Conservation (phyloP, 495 filamentous ascomycete species). For the Cercophora newfieldiana region DNA sequence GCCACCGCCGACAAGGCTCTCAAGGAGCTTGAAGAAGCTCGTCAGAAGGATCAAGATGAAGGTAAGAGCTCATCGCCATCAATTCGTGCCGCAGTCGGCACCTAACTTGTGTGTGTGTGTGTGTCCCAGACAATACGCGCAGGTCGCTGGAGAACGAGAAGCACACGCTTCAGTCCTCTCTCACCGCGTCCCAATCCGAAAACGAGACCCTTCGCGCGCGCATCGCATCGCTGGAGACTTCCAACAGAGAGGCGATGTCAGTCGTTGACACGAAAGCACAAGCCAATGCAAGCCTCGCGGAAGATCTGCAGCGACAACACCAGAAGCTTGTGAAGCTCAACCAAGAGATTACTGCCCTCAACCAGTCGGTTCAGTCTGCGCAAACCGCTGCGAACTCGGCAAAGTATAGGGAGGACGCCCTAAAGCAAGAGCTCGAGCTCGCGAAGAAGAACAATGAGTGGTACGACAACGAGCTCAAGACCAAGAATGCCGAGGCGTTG, state of each 20-base stretch:
- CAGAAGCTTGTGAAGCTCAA: constrained; percentile 81
- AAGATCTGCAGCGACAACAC: constrained; percentile 84
- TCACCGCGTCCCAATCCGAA: constrained; percentile 74
- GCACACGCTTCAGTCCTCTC: constrained; percentile 71
- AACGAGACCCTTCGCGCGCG: constrained; percentile 72
- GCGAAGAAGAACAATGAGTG: constrained; percentile 88
- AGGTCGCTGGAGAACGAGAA: constrained; percentile 75
- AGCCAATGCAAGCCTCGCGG: constrained; percentile 80
- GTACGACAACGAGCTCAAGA: constrained; percentile 86
- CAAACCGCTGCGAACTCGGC: constrained; percentile 73
- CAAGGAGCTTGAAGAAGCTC: constrained; percentile 73
- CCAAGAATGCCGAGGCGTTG: constrained; percentile 77
- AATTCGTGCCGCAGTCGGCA: background rate
- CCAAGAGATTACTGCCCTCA: constrained; percentile 73
- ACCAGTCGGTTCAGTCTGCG: constrained; percentile 77
- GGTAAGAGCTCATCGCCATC: constrained; percentile 52
- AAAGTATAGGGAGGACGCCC: constrained; percentile 82
- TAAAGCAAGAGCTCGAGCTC: constrained; percentile 85
- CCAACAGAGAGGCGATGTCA: constrained; percentile 84
- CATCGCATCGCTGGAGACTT: constrained; percentile 81
- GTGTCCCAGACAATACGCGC: constrained; percentile 34
- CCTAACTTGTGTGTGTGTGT: constrained; percentile 1
- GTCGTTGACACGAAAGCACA: constrained; percentile 85
- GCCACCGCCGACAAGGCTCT: constrained; percentile 75
- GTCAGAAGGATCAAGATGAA: constrained; percentile 76